Evolutionary conservation across 495 filamentous ascomycete species (phyloP).

Genomic region (Aspergillus bridgeri): DNA sequence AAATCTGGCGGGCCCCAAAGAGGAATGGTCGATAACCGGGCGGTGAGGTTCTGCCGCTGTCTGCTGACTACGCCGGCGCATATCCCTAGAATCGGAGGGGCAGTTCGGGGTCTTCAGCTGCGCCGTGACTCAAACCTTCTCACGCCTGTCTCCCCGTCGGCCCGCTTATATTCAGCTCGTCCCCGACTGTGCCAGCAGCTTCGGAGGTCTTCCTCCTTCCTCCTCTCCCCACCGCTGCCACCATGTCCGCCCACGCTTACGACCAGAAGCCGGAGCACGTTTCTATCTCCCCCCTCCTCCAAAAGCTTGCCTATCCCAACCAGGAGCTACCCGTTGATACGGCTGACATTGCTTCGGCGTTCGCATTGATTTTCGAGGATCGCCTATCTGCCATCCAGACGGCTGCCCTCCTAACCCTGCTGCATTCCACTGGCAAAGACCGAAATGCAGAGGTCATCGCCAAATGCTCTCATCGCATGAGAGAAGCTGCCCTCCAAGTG

Average conservation of each 20-base stretch:
- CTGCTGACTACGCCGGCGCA: not conserved
- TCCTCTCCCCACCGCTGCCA: not conserved
- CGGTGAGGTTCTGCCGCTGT: conserved; percentile 29
- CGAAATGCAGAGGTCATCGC: conserved; percentile 75
- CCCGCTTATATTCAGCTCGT: not conserved
- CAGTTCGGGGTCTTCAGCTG: not conserved
- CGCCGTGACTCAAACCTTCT: not conserved
- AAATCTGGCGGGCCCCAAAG: conserved; percentile 20
- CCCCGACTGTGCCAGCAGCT: not conserved
- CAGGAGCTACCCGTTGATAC: conserved; percentile 58
- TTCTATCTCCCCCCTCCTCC: conserved; percentile 78
- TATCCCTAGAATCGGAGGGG: not conserved
- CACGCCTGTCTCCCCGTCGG: not conserved
- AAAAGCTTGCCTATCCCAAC: conserved; percentile 68
- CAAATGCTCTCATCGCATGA: conserved; percentile 66
- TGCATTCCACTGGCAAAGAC: conserved; percentile 84
- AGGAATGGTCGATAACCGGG: conserved; percentile 13
- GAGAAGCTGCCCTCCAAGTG: conserved; percentile 63
- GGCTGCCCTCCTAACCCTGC: conserved; percentile 75
- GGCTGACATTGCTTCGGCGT: conserved; percentile 78
- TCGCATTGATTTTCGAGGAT: conserved; percentile 86
- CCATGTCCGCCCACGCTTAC: conserved; percentile 20
- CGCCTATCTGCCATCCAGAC: conserved; percentile 78
- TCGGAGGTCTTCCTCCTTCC: not conserved
- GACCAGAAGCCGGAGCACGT: conserved; percentile 39